Evolutionary conservation across 139 green algal genomes (phyloP).

Genomic region (Trebouxia sp.): DNA sequence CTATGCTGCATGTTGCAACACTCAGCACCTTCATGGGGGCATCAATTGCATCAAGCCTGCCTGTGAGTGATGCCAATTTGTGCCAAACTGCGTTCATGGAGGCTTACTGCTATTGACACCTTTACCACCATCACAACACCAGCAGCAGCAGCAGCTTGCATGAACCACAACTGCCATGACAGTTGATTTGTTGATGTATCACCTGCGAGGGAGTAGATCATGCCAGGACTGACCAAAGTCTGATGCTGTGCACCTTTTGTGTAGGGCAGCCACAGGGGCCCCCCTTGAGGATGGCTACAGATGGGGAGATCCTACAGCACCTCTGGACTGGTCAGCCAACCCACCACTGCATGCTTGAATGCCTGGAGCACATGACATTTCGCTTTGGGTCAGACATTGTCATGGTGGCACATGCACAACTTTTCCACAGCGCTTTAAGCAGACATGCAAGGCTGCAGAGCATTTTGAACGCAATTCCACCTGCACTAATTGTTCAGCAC

Average conservation of each 20-base stretch:
- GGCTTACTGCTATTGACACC: too few relatives aligned
- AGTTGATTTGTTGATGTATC: too few relatives aligned
- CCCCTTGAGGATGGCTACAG: constrained; percentile 58
- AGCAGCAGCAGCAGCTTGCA: neutral
- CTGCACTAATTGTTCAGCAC: neutral
- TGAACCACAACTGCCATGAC: neutral
- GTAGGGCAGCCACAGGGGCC: constrained; percentile 43
- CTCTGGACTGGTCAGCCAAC: constrained; percentile 63
- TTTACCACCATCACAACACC: neutral
- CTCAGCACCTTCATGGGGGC: too few relatives aligned
- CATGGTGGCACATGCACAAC: neutral
- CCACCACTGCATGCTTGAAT: neutral
- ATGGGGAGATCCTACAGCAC: constrained; percentile 63
- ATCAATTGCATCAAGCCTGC: too few relatives aligned
- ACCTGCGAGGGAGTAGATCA: too few relatives aligned
- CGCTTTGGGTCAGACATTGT: neutral
- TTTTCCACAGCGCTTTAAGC: neutral
- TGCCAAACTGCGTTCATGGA: too few relatives aligned
- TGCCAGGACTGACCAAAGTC: too few relatives aligned
- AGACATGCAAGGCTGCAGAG: too few relatives aligned
- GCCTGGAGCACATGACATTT: neutral
- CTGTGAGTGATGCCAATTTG: too few relatives aligned
- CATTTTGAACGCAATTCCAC: neutral
- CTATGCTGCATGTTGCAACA: too few relatives aligned
- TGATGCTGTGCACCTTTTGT: neutral